A percentile compares a stretch with the other conserved stretches of the same genome.
Evolutionary conservation across 352 stramenopile genomes (phyloP).

Genomic region (Globisporangium nunn): DNA sequence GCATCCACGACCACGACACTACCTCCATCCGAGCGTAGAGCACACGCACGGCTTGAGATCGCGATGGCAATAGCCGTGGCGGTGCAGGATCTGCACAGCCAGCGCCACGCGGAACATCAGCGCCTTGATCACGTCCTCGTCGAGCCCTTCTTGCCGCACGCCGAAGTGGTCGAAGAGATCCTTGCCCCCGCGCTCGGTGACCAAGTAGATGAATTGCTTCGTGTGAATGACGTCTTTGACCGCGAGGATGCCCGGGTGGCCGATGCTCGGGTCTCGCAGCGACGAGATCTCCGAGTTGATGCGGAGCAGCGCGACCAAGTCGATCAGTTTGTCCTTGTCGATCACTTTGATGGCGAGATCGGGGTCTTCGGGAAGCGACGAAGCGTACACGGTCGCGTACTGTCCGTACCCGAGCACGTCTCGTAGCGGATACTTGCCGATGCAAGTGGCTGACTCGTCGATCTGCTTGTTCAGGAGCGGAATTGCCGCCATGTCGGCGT

Average conservation of each 20-base stretch:
- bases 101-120: constrained; percentile 42
- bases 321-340: constrained; percentile 74
- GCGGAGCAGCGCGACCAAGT: constrained; percentile 64
- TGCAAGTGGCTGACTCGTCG: constrained; percentile 34
- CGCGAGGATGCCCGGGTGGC: constrained; percentile 57
- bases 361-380: constrained; percentile 13
- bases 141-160: constrained; percentile 30
- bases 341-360: constrained; percentile 78
- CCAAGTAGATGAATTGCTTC: constrained; percentile 66
- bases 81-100: constrained; percentile 48
- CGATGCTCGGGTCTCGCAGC: constrained; percentile 43
- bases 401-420: constrained; percentile 78
- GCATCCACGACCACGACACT: neutral
- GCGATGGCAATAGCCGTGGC: constrained; percentile 66
- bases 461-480: constrained; percentile 35
- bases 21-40: neutral
- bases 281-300: constrained; percentile 79
- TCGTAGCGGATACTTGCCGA: constrained; percentile 67
- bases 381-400: constrained; percentile 73
- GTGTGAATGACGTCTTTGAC: constrained; percentile 79
- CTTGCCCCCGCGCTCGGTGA: constrained; percentile 74
- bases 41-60: constrained; percentile 61
- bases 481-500: constrained; percentile 51
- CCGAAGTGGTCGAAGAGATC: constrained; percentile 85
- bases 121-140: constrained; percentile 32